These are phyloP conservation scores for Paramecium primaurelia DNA, from an alignment of 73 alveolate species.

Conservation along the genomic window DNA sequence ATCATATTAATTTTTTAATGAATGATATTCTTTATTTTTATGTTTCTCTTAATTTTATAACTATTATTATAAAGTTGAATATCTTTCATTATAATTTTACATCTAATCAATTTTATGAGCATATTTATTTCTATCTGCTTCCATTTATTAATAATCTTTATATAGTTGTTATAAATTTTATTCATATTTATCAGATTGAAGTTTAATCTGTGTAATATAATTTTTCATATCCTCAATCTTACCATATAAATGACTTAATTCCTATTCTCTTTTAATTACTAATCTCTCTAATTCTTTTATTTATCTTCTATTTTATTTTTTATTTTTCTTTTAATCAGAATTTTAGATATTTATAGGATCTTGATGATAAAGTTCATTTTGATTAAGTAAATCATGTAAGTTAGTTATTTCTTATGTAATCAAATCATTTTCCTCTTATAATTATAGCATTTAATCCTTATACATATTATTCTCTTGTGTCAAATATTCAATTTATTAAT, in stretches of 20 bases:
- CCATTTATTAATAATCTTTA: not conserved
- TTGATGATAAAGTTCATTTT: not conserved
- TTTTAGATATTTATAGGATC: not conserved
- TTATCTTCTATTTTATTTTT: not conserved
- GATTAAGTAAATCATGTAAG: not conserved
- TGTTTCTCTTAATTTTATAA: not conserved
- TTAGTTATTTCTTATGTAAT: not conserved
- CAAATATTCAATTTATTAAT: not conserved
- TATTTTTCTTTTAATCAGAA: conserved; percentile 3
- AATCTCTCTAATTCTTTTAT: not conserved
- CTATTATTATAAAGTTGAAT: not conserved
- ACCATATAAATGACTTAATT: not conserved
- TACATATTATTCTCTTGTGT: not conserved
- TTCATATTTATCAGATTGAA: not conserved
- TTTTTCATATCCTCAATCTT: not conserved
- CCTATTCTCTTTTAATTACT: not conserved
- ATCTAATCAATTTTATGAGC: not conserved
- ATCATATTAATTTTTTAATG: not conserved
- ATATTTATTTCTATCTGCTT: not conserved
- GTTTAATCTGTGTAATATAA: not conserved
- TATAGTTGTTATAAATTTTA: not conserved
- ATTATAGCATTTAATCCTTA: not conserved
- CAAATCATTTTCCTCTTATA: conserved; percentile 3
- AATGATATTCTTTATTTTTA: not conserved
- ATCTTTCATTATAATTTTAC: not conserved